A percentile compares a stretch with the other conserved stretches of the same genome.
Evolutionary conservation across 345 rosid genomes (phyloP).

Genomic region (Gynandropsis gynandra): DNA sequence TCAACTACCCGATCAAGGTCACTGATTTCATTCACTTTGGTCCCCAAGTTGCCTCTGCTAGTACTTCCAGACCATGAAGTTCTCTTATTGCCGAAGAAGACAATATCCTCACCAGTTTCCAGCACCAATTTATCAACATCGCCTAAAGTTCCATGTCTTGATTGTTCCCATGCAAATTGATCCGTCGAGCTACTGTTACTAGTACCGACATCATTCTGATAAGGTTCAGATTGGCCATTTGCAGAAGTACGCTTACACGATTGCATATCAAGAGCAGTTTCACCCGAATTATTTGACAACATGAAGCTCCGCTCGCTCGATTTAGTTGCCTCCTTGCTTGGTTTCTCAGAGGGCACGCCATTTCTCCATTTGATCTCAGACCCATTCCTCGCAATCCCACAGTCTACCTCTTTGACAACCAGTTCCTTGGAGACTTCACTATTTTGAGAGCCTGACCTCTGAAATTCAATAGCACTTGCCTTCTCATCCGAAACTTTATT

Average conservation of each 20-base stretch:
- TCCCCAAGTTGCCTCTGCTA: conserved; percentile 38
- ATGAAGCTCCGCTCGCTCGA: conserved; percentile 41
- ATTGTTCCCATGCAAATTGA: conserved; percentile 29
- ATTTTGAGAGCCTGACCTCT: conserved; percentile 35
- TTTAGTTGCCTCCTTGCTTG: conserved; percentile 32
- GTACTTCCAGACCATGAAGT: conserved; percentile 51
- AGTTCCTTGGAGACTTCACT: conserved; percentile 68
- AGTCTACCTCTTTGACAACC: conserved; percentile 84
- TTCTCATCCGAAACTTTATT: conserved; percentile 31
- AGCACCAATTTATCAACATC: conserved; percentile 36
- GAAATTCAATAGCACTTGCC: conserved; percentile 22
- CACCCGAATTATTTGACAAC: conserved; percentile 51
- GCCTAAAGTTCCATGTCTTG: conserved; percentile 28
- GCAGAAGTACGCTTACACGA: conserved; percentile 46
- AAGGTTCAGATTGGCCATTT: conserved; percentile 39
- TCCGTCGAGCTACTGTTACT: conserved; percentile 29
- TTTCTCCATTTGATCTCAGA: conserved; percentile 54
- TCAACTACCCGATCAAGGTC: conserved; percentile 41
- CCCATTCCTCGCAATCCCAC: conserved; percentile 55
- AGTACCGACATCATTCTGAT: conserved; percentile 31
- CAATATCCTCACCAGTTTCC: conserved; percentile 51
- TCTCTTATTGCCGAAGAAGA: conserved; percentile 46
- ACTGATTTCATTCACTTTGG: conserved; percentile 30
- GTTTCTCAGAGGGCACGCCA: conserved; percentile 36
- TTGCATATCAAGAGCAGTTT: conserved; percentile 40